Percentiles rank a stretch among this genome's conserved stretches.
These are phyloP conservation scores for Globisporangium mamillatum DNA, from an alignment of 352 stramenopile species.

Conservation along the genomic window DNA sequence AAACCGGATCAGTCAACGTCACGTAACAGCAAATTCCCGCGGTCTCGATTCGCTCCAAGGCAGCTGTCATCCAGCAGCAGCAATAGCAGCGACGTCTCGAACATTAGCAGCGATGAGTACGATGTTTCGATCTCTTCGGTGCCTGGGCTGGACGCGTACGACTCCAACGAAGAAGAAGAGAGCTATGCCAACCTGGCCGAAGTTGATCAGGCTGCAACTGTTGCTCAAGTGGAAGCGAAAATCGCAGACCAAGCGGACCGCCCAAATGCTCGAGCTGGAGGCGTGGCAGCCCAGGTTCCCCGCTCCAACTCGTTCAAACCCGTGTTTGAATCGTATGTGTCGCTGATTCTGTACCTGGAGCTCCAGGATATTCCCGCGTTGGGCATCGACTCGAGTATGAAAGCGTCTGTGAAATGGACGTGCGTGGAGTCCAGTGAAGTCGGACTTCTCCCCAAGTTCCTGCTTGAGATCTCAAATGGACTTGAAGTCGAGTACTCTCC, in stretches of 20 bases:
- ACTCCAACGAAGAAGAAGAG: not conserved
- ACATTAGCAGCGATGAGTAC: not conserved
- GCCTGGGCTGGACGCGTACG: not conserved
- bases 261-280: not conserved
- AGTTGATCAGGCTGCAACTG: not conserved
- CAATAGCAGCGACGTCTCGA: conserved; percentile 14
- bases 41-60: not conserved
- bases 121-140: not conserved
- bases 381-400: conserved; percentile 22
- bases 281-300: not conserved
- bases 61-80: conserved; percentile 16
- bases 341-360: conserved; percentile 46
- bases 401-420: conserved; percentile 31
- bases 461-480: conserved; percentile 36
- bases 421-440: conserved; percentile 48
- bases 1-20: not conserved
- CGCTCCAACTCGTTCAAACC: not conserved
- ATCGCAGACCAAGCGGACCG: not conserved
- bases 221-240: not conserved
- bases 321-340: conserved; percentile 19
- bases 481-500: conserved; percentile 33
- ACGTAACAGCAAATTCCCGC: not conserved
- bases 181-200: not conserved
- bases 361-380: conserved; percentile 39
- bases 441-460: conserved; percentile 37